Evolutionary conservation across 257 asterid species (phyloP).

Genomic region (Thymus quinquecostatus): DNA sequence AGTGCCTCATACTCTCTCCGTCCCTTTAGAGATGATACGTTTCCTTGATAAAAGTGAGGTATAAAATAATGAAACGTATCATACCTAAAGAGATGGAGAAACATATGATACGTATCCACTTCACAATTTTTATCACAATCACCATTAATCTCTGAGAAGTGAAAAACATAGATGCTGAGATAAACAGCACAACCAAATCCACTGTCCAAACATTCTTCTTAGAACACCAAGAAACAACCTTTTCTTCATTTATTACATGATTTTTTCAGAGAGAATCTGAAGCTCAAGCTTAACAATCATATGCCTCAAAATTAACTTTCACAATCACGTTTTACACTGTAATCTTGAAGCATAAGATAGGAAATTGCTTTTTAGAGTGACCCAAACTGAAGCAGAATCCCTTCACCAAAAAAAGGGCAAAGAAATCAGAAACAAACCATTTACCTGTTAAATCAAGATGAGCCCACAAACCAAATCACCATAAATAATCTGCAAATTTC

Average conservation of each 20-base stretch:
- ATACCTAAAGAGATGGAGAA: no score
- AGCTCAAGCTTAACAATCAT: background rate
- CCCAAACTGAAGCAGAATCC: background rate
- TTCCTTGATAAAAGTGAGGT: no score
- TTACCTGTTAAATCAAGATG: constrained; percentile 41
- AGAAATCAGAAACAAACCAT: background rate
- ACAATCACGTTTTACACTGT: constrained; percentile 15
- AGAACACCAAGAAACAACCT: constrained; percentile 15
- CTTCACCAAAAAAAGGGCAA: background rate
- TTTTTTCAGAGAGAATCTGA: background rate
- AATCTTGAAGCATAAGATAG: background rate
- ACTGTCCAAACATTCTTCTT: background rate
- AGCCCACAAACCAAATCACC: constrained; percentile 43
- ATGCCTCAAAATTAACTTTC: background rate
- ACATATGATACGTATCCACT: no score
- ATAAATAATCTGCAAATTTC: constrained; percentile 35
- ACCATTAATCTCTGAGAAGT: background rate
- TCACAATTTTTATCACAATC: constrained; percentile 8
- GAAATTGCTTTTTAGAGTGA: no score
- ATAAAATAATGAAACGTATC: no score
- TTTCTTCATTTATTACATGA: background rate
- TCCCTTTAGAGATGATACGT: no score
- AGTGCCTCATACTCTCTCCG: background rate
- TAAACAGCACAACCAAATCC: background rate
- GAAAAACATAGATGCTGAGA: constrained; percentile 15